These are phyloP conservation scores for Penicillium sp. DNA, from an alignment of 2,329 filamentous ascomycete species.

Conservation along the genomic window DNA sequence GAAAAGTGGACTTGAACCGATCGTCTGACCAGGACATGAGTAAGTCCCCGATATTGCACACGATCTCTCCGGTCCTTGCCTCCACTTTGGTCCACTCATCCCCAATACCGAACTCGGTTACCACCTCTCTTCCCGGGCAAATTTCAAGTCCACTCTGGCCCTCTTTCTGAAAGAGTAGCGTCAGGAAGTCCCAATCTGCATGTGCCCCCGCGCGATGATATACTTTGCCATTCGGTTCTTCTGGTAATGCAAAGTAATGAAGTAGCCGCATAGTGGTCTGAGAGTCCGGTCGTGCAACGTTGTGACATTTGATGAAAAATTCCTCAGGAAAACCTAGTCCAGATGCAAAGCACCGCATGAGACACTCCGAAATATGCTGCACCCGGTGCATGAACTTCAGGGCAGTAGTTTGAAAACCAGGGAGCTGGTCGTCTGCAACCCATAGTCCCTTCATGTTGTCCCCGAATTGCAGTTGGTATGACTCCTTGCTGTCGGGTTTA, in stretches of 20 bases:
- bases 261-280: slow-evolving; percentile 62
- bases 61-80: slow-evolving; percentile 57
- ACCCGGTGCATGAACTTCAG: slow-evolving; percentile 60
- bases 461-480: slow-evolving; percentile 67
- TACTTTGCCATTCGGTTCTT: slow-evolving; percentile 42
- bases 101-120: slow-evolving; percentile 62
- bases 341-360: slow-evolving; percentile 64
- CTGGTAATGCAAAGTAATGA: slow-evolving; percentile 59
- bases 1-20: slow-evolving; percentile 68
- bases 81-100: slow-evolving; percentile 69
- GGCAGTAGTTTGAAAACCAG: slow-evolving; percentile 53
- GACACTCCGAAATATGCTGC: slow-evolving; percentile 57
- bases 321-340: slow-evolving; percentile 61
- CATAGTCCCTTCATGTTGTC: slow-evolving; percentile 57
- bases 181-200: slow-evolving; percentile 67
- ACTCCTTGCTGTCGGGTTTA: slow-evolving; percentile 63
- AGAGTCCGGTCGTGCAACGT: slow-evolving; percentile 53
- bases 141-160: slow-evolving; percentile 68
- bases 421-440: slow-evolving; percentile 54
- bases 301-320: slow-evolving; percentile 61
- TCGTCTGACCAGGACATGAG: slow-evolving; percentile 71
- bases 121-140: slow-evolving; percentile 65
- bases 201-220: slow-evolving; percentile 67
- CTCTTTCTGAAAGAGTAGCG: slow-evolving; percentile 64
- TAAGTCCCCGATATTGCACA: slow-evolving; percentile 70